These are phyloP conservation scores for Colletotrichum lini DNA, from an alignment of 2,329 filamentous ascomycete genomes.

Conservation along the genomic window DNA sequence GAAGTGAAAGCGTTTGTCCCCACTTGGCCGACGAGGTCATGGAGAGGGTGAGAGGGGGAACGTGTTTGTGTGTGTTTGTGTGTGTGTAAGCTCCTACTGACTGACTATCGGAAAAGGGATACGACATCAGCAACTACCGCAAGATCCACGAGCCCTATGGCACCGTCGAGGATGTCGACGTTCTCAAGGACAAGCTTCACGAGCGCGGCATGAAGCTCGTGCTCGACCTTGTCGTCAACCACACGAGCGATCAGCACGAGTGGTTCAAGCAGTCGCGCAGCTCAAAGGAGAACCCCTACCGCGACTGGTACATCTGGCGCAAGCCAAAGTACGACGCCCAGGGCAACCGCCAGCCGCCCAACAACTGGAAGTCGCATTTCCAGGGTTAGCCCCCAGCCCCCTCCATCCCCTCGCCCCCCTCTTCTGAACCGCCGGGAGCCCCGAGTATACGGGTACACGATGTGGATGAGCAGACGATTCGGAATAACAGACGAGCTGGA, in stretches of 20 bases:
- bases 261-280: constrained; percentile 72
- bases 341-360: constrained; percentile 73
- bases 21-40: neutral
- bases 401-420: neutral
- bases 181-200: constrained; percentile 73
- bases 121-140: constrained; percentile 80
- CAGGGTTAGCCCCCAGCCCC: constrained; percentile 49
- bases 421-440: too few relatives aligned
- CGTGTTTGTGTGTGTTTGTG: too few relatives aligned
- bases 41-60: neutral
- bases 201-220: constrained; percentile 77
- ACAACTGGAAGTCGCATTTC: constrained; percentile 66
- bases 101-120: constrained; percentile 61
- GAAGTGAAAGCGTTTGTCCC: too few relatives aligned
- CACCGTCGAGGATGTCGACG: constrained; percentile 76
- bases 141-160: constrained; percentile 77
- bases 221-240: constrained; percentile 82
- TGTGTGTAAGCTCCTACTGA: neutral
- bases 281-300: constrained; percentile 66
- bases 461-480: neutral
- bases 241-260: constrained; percentile 71
- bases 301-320: constrained; percentile 78
- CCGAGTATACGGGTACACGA: too few relatives aligned
- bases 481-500: neutral
- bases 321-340: constrained; percentile 68